A percentile compares a stretch with the other conserved stretches of the same genome.
phyloP scores from a whole-genome alignment of 139 green algal genomes.

The Micromonas pusilla region DNA sequence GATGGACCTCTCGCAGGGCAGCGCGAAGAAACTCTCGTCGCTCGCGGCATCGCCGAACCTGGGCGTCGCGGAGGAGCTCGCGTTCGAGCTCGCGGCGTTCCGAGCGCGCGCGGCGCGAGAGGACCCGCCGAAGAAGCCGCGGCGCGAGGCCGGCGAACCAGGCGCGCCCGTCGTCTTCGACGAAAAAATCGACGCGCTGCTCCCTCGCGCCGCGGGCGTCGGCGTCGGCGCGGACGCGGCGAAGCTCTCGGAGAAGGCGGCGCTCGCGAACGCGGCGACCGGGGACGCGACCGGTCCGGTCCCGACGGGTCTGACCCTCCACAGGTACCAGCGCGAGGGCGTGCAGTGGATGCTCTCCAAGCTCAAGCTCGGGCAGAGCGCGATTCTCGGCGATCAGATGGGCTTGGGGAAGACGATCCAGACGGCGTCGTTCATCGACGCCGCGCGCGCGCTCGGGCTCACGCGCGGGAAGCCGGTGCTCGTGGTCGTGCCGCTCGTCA shows the following conservation, averaged over 20 bases:
- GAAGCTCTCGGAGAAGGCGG: background rate
- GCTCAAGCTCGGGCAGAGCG: background rate
- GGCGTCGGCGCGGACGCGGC: too few relatives aligned
- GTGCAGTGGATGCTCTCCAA: background rate
- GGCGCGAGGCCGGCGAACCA: background rate
- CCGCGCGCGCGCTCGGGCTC: constrained; percentile 18
- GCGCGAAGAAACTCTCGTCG: background rate
- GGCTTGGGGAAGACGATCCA: constrained; percentile 40
- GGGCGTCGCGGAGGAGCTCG: background rate
- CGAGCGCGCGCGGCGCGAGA: too few relatives aligned
- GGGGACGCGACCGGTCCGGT: background rate
- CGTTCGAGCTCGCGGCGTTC: background rate
- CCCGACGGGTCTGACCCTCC: background rate
- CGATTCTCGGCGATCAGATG: constrained; percentile 76
- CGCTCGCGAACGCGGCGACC: background rate
- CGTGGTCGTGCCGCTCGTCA: constrained; percentile 81
- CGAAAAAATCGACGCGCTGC: too few relatives aligned
- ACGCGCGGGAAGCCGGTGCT: constrained; percentile 56
- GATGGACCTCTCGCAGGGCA: background rate
- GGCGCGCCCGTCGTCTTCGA: background rate
- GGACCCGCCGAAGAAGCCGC: background rate
- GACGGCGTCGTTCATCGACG: constrained; percentile 57
- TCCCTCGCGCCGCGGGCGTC: background rate
- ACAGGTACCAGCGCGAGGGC: background rate
- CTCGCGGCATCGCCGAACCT: background rate